Evolutionary conservation across 371 early-diverging fungal species (phyloP).

Genomic region (Mortierella sp.): DNA sequence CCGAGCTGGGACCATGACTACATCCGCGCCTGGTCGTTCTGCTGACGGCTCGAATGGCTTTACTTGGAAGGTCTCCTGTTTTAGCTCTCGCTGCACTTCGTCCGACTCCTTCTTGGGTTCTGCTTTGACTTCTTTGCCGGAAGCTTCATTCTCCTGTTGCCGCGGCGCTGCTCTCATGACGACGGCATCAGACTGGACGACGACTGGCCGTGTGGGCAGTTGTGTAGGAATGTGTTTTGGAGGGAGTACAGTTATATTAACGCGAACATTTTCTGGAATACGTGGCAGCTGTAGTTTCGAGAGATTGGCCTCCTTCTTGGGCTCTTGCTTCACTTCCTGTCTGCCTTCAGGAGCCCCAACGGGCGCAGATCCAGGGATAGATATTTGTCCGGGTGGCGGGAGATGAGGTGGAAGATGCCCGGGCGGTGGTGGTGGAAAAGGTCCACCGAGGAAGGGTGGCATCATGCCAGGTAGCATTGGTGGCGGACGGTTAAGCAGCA

Average conservation of each 20-base stretch:
- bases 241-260: constrained; percentile 33
- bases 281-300: constrained; percentile 40
- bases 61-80: constrained; percentile 47
- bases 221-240: constrained; percentile 36
- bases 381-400: constrained; percentile 9
- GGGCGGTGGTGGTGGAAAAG: constrained; percentile 31
- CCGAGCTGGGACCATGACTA: neutral
- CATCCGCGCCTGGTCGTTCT: constrained; percentile 10
- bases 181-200: constrained; percentile 36
- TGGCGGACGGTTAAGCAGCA: constrained; percentile 26
- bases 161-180: constrained; percentile 12
- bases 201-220: constrained; percentile 34
- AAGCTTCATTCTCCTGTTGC: constrained; percentile 4
- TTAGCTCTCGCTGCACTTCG: constrained; percentile 28
- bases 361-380: constrained; percentile 5
- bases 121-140: constrained; percentile 24
- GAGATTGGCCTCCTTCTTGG: constrained; percentile 28
- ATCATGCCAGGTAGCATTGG: constrained; percentile 43
- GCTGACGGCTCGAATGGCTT: constrained; percentile 36
- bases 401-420: constrained; percentile 20
- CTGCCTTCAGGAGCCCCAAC: constrained; percentile 3
- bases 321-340: constrained; percentile 26
- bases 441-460: constrained; percentile 23
- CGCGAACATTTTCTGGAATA: constrained; percentile 27
- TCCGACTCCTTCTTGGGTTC: constrained; percentile 27